Evolutionary conservation across 139 green algal species (phyloP), one percentile per base, ranked within the genome.

Genomic region (Zygnema circumcarinatum): DNA sequence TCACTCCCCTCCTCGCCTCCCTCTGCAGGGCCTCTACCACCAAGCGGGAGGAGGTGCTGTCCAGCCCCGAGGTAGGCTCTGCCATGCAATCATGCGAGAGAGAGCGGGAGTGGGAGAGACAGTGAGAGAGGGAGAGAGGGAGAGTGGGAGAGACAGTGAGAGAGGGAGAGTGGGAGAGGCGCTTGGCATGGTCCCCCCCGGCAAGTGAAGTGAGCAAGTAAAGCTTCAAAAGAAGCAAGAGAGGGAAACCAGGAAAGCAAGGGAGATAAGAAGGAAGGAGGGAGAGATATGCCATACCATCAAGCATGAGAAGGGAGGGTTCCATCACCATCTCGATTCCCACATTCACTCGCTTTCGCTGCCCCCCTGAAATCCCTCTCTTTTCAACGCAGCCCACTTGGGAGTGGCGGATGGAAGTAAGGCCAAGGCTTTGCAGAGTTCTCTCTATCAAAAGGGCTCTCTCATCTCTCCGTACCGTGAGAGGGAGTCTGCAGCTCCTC

Each of bases 271-370:
- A n/a, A n/a, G n/a, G n/a, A n/a, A n/a, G n/a, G n/a, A n/a, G n/a
- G n/a, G n/a, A n/a, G n/a, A n/a, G n/a, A n/a, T n/a, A n/a, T n/a
- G n/a, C n/a, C n/a, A n/a, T n/a, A n/a, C n/a, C n/a, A 31, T 86
- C 73, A 35, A 88, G 82, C 2, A 88, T 87, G 3, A 87, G 36
- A 87, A 88, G 69, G n/a, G 7, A 74, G 35, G 69, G 72, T 74
- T 88, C 82, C 73, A 39, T 29, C 33, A 88, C 73, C 69, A 88
- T 88, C 82, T 87, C 73, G 42, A 86, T 83, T 52, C 80, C 73
- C 39, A 41, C 80, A 81, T 88, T 87, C 62, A 87, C 80, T 41
- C 80, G 69, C 80, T 87, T 87, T 38, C n/a, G n/a, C n/a, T n/a
- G n/a, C n/a, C n/a, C n/a, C n/a, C n/a, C n/a, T n/a, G n/a, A n/a